These are phyloP conservation scores for Dioscorea alata DNA, from an alignment of 106 monocot genomes.

Conservation along the genomic window DNA sequence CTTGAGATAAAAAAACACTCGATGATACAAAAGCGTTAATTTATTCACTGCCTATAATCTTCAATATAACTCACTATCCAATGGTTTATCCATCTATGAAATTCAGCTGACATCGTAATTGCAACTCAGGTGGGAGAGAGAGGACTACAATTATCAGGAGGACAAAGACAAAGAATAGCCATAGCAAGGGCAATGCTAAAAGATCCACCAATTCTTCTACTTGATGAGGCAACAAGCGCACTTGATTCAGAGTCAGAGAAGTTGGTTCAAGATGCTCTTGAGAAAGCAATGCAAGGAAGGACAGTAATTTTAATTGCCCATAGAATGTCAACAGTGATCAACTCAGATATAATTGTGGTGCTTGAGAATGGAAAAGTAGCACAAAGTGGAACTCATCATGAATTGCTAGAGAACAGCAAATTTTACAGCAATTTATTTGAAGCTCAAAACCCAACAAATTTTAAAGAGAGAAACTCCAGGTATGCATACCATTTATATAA, in stretches of 20 bases:
- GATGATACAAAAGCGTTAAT: too few relatives aligned
- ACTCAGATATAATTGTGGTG: slow-evolving; percentile 37
- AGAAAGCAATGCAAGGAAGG: slow-evolving; percentile 40
- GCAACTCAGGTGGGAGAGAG: slow-evolving; percentile 36
- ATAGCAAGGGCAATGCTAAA: slow-evolving; percentile 52
- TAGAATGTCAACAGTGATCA: slow-evolving; percentile 36
- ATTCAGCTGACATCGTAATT: too few relatives aligned
- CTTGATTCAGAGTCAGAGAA: slow-evolving; percentile 46
- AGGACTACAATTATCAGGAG: slow-evolving; percentile 39
- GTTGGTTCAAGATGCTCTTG: slow-evolving; percentile 44
- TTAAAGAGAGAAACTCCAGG: slow-evolving; percentile 11
- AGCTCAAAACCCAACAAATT: slow-evolving; percentile 19
- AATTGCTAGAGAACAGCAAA: slow-evolving; percentile 31
- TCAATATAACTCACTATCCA: too few relatives aligned
- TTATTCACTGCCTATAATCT: too few relatives aligned
- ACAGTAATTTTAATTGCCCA: slow-evolving; percentile 46
- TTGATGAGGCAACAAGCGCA: slow-evolving; percentile 57
- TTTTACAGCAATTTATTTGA: slow-evolving; percentile 21
- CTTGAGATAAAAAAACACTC: too few relatives aligned
- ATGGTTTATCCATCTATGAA: too few relatives aligned
- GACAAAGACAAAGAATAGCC: slow-evolving; percentile 52
- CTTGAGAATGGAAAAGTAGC: slow-evolving; percentile 40
- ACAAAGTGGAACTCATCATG: slow-evolving; percentile 35
- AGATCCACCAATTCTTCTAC: slow-evolving; percentile 43
- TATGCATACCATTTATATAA: not conserved